These are phyloP conservation scores for Epichloe brachyelytri DNA, from an alignment of 2,329 filamentous ascomycete genomes.

Conservation along the genomic window DNA sequence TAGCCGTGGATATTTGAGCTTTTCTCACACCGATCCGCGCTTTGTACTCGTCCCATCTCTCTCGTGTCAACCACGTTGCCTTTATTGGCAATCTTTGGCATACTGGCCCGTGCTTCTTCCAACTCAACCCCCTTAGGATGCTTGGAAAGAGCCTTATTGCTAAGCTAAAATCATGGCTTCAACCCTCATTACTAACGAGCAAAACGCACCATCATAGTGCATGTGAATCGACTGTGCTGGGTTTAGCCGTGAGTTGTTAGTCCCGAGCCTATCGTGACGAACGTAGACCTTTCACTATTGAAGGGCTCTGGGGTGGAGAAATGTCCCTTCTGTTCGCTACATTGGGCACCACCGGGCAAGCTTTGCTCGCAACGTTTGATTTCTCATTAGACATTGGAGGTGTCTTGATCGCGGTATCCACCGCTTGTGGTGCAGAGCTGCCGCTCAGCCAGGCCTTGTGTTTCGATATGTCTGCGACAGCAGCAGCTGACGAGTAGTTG, in stretches of 20 bases:
- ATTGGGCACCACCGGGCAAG: neutral
- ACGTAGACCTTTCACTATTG: slow-evolving; percentile 3
- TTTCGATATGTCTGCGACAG: neutral
- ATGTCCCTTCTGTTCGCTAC: neutral
- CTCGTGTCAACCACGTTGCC: no score
- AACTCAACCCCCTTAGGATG: no score
- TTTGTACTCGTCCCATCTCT: no score
- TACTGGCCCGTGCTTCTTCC: no score
- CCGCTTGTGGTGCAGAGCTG: neutral
- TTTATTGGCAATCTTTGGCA: no score
- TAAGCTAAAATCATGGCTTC: no score
- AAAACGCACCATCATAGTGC: neutral
- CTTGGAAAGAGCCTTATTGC: no score
- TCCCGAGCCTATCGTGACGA: slow-evolving; percentile 10
- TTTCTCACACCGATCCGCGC: neutral
- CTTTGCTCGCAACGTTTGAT: neutral
- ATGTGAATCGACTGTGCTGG: neutral
- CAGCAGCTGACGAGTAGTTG: neutral
- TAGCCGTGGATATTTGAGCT: neutral
- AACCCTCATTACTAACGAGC: no score
- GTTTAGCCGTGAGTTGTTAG: neutral
- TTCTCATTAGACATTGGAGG: neutral
- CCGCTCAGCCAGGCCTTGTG: slow-evolving; percentile 1
- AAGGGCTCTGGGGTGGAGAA: neutral
- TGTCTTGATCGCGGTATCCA: neutral